Evolutionary conservation across 495 filamentous ascomycete species (phyloP).

Genomic region (Physcia stellaris): DNA sequence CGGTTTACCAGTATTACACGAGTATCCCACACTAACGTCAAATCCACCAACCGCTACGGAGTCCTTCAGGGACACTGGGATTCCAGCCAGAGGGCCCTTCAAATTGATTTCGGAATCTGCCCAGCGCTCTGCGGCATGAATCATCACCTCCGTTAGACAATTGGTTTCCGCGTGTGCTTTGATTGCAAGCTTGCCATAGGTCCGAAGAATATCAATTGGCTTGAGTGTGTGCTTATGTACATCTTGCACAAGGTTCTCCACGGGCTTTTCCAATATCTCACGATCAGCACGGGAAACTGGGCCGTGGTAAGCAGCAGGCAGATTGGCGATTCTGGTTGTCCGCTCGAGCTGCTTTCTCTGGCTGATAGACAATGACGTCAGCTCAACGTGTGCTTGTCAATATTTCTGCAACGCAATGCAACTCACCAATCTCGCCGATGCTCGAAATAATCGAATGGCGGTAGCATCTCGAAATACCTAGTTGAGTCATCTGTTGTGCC

Average conservation of each 20-base stretch:
- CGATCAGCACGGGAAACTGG: slow-evolving; percentile 48
- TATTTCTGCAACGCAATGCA: slow-evolving; percentile 1
- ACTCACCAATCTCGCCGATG: slow-evolving; percentile 40
- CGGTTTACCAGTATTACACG: slow-evolving; percentile 53
- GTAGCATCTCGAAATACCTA: slow-evolving; percentile 33
- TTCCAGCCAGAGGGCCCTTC: slow-evolving; percentile 74
- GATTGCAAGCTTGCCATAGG: slow-evolving; percentile 84
- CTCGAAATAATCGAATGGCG: slow-evolving; percentile 45
- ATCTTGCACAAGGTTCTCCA: slow-evolving; percentile 62
- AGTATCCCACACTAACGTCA: slow-evolving; percentile 76
- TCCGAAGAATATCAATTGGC: slow-evolving; percentile 61
- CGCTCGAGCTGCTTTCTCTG: slow-evolving; percentile 69
- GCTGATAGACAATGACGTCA: slow-evolving; percentile 29
- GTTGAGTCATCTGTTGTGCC: too few species aligned
- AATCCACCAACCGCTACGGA: slow-evolving; percentile 75
- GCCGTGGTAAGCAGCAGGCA: slow-evolving; percentile 51
- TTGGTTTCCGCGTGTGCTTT: slow-evolving; percentile 80
- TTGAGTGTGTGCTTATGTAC: slow-evolving; percentile 54
- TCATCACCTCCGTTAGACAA: slow-evolving; percentile 80
- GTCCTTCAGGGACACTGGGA: slow-evolving; percentile 84
- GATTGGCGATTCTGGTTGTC: slow-evolving; percentile 46
- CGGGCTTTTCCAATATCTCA: slow-evolving; percentile 54
- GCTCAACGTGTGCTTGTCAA: slow-evolving; percentile 1
- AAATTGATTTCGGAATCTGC: slow-evolving; percentile 54
- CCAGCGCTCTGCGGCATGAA: slow-evolving; percentile 73